Evolutionary conservation across 2,329 filamentous ascomycete genomes (phyloP), one percentile per base, ranked within the genome.

Genomic region (Fusarium bulbicola): DNA sequence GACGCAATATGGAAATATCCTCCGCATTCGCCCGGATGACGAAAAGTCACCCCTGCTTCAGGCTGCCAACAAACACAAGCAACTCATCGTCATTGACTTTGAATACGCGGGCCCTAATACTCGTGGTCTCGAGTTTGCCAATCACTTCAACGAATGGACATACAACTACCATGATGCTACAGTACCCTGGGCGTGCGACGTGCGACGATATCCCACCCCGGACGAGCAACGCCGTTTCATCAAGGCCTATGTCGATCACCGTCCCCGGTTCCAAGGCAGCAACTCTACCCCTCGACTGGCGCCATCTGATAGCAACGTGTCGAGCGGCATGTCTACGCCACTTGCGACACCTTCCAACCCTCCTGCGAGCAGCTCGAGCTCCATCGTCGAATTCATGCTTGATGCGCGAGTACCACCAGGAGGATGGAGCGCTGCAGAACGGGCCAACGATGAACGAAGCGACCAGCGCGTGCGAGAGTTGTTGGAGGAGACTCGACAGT

Each of bases 1-100:
- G 94, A 97, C 96, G 9, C 96, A 99, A 91, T 98, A 99, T 79
- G 96, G 96, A 73, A 99, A 99, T 80, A 96, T 99, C 71, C 90
- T 99, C 56, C 94, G 95, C 42, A 82, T 92, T 56, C 85, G 86
- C 6, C 89, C 89, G 5, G 87, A 91, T 62, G 87, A 90, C 81
- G 89, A 94, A 74, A 92, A 95, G 76, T 98, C 95, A 1, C 96
- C 95, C 1, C 88, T 98, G 13, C 87, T 98, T 16, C 89, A 96
- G 56, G 95, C 96, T 1, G 91, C 93, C 66, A 98, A 98, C 82
- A 91, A 95, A 75, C 96, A 99, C 84, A 98, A 97, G 82, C 95
- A 97, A 82, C 89, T 99, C 20, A 89, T 98, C 21, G 96, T 99
- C 72, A 99, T 99, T 78, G 96, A 99, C 81, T 99, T 99, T 78